A percentile compares a stretch with the other conserved stretches of the same genome.
Evolutionary conservation across 371 early-diverging fungal genomes (phyloP).

Genomic region (Mortierella sp.): DNA sequence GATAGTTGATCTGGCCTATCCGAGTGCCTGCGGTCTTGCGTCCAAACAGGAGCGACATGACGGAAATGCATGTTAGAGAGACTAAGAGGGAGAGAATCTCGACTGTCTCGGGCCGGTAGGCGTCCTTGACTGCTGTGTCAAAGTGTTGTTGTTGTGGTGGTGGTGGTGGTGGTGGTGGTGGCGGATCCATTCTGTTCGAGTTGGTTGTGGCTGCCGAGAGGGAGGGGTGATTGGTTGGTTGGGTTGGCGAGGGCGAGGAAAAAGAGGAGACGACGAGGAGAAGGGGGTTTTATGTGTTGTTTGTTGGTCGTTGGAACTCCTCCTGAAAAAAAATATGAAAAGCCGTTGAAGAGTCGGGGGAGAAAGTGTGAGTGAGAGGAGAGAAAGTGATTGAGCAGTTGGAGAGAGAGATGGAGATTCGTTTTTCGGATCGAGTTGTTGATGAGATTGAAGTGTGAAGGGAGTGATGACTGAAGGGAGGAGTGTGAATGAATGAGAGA

Average conservation of each 20-base stretch:
- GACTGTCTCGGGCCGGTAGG: slow-evolving; percentile 40
- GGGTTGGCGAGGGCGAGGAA: background rate
- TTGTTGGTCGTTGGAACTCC: background rate
- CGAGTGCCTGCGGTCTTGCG: slow-evolving; percentile 62
- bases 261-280: background rate
- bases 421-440: background rate
- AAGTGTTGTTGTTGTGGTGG: background rate
- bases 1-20: slow-evolving; percentile 56
- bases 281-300: background rate
- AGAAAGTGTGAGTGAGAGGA: background rate
- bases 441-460: background rate
- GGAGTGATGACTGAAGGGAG: background rate
- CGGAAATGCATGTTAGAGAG: slow-evolving; percentile 56
- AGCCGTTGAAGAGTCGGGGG: background rate
- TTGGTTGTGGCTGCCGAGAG: background rate
- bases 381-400: background rate
- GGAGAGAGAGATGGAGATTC: background rate
- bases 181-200: background rate
- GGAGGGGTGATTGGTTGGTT: background rate
- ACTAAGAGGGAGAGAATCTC: slow-evolving; percentile 60
- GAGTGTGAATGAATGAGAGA: background rate
- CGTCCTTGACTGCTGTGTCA: background rate
- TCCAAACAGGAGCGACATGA: slow-evolving; percentile 61
- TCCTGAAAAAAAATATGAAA: background rate
- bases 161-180: background rate